Conservation (phyloP, 2,329 filamentous ascomycete genomes). For the Exophiala sp. region DNA sequence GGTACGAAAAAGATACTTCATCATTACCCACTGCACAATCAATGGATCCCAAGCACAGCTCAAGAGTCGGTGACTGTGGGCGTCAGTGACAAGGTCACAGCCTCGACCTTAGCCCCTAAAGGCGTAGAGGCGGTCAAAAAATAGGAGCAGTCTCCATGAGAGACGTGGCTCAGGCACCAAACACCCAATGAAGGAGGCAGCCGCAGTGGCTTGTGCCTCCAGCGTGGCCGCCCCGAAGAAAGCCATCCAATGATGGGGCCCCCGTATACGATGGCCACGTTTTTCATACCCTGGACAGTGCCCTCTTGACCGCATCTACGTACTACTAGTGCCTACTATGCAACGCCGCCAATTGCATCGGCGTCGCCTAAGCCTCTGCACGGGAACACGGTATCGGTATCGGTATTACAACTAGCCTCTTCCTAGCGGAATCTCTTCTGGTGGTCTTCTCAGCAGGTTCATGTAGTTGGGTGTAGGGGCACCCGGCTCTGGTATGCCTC, state of each 20-base stretch:
- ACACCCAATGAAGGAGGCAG: conserved; percentile 10
- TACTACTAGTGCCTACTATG: too few relatives aligned
- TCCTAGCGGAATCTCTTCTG: not conserved
- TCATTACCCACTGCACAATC: too few relatives aligned
- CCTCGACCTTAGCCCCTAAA: not conserved
- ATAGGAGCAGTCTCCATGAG: conserved; percentile 4
- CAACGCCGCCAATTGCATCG: conserved; percentile 26
- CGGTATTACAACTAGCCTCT: conserved; percentile 7
- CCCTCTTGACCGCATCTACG: conserved; percentile 21
- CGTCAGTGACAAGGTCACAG: not conserved
- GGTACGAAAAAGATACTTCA: too few relatives aligned
- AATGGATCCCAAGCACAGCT: not conserved
- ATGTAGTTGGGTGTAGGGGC: not conserved
- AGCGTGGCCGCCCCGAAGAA: conserved; percentile 13
- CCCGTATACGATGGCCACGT: conserved; percentile 13
- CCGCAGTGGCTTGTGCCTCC: conserved; percentile 12
- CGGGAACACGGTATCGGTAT: not conserved
- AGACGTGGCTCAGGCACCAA: conserved; percentile 13
- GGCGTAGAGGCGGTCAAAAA: conserved; percentile 17
- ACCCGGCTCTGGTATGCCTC: not conserved
- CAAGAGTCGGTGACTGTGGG: conserved; percentile 7
- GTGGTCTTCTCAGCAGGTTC: not conserved
- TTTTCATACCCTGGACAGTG: conserved; percentile 10
- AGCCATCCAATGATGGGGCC: conserved; percentile 6
- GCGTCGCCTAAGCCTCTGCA: conserved; percentile 22